Conservation (phyloP, 495 filamentous ascomycete species). For the Apodospora peruviana region DNA sequence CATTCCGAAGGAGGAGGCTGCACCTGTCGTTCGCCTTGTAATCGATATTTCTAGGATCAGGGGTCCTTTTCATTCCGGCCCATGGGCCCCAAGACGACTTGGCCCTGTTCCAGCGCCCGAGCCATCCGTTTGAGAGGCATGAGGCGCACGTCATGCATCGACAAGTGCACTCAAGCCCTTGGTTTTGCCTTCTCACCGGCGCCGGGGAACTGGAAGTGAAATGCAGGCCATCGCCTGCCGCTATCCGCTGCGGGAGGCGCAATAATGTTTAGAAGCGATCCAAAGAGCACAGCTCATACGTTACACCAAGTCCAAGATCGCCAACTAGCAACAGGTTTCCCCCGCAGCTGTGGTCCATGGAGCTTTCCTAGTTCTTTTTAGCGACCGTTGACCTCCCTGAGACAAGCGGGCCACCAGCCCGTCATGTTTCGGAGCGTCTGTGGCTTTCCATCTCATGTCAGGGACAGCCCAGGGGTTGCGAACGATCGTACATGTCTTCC, state of each 20-base stretch:
- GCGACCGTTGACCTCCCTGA: constrained; percentile 6
- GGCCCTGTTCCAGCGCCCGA: not conserved
- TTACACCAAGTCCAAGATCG: too few species aligned
- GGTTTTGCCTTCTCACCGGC: constrained; percentile 2
- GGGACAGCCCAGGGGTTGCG: not conserved
- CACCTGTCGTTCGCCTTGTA: not conserved
- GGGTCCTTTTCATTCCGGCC: not conserved
- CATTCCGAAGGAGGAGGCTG: too few species aligned
- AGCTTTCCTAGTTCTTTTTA: constrained; percentile 1
- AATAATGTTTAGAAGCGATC: not conserved
- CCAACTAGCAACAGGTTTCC: constrained; percentile 1
- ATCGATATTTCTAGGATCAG: constrained; percentile 1
- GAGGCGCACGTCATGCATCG: constrained; percentile 12
- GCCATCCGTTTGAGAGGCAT: not conserved
- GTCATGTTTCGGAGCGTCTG: not conserved
- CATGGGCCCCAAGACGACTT: not conserved
- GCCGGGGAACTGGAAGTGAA: constrained; percentile 3
- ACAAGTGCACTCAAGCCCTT: not conserved
- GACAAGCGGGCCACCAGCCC: constrained; percentile 3
- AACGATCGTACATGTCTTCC: not conserved
- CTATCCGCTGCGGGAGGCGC: constrained; percentile 9
- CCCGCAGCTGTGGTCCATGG: too few species aligned
- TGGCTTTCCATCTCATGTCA: not conserved
- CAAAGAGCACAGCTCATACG: too few species aligned
- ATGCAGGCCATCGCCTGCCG: constrained; percentile 9